Evolutionary conservation across 495 filamentous ascomycete species (phyloP).

Genomic region (Rostrohypoxylon terebratum): DNA sequence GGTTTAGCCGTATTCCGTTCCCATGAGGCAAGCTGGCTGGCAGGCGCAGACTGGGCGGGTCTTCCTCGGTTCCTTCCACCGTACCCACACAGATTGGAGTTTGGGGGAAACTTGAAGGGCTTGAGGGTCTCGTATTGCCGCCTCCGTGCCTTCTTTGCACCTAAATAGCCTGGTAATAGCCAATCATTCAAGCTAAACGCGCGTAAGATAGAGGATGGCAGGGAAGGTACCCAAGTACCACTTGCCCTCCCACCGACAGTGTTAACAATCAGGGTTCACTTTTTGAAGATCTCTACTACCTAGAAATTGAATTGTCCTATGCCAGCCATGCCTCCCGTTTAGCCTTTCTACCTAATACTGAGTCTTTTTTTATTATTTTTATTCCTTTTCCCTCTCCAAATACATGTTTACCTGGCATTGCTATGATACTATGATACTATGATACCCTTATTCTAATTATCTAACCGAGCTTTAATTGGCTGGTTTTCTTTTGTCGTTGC

Average conservation of each 20-base stretch:
- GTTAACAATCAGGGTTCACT: conserved; percentile 15
- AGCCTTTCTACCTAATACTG: conserved; percentile 22
- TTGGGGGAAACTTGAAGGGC: conserved; percentile 3
- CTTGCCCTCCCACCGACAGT: background rate
- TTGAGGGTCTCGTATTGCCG: conserved; percentile 29
- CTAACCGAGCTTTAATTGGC: conserved; percentile 25
- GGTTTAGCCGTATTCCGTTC: conserved; percentile 27
- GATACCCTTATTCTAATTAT: conserved; percentile 41
- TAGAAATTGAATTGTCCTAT: conserved; percentile 12
- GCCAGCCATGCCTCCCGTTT: conserved; percentile 22
- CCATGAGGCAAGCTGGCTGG: background rate
- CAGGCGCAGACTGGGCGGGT: too few species aligned
- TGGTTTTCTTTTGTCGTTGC: conserved; percentile 28
- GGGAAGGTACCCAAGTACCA: conserved; percentile 15
- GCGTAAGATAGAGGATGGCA: conserved; percentile 2
- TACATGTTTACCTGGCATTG: conserved; percentile 24
- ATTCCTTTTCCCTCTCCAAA: conserved; percentile 8
- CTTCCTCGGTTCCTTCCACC: background rate
- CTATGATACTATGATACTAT: conserved; percentile 27
- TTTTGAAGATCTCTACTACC: conserved; percentile 5
- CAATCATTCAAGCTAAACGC: conserved; percentile 9
- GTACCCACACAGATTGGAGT: conserved; percentile 3
- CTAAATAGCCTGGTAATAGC: conserved; percentile 6
- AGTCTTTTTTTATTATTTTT: conserved; percentile 13
- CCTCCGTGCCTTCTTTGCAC: conserved; percentile 9